phyloP scores from a whole-genome alignment of 2,329 filamentous ascomycete genomes.

The Phialophora macrospora region DNA sequence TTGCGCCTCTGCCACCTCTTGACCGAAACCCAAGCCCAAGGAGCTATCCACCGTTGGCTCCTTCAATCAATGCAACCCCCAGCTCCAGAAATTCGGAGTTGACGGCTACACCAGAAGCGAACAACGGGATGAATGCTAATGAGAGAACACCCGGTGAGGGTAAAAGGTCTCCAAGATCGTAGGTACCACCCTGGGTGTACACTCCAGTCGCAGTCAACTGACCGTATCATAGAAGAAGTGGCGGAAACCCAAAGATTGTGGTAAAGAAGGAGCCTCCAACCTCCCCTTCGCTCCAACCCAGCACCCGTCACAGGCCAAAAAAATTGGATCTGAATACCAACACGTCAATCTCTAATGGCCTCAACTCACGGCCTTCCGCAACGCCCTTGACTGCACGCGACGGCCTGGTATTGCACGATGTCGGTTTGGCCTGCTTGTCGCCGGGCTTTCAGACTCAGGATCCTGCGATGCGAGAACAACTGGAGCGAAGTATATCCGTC shows the following conservation, averaged over 20 bases:
- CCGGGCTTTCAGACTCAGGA: constrained; percentile 96
- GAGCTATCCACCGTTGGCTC: constrained; percentile 50
- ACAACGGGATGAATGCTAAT: constrained; percentile 18
- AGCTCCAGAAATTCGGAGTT: constrained; percentile 31
- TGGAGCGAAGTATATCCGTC: constrained; percentile 91
- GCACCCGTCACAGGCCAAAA: constrained; percentile 74
- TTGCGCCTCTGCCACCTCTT: constrained; percentile 51
- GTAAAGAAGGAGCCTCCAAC: constrained; percentile 92
- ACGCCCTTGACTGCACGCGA: constrained; percentile 76
- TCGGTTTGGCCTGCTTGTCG: constrained; percentile 90
- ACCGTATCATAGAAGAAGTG: constrained; percentile 49
- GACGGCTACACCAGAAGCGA: constrained; percentile 21
- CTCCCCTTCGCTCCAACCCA: constrained; percentile 75
- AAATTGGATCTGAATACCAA: constrained; percentile 74
- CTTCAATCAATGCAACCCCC: constrained; percentile 43
- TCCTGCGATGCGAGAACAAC: constrained; percentile 92
- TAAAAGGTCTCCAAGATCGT: constrained; percentile 61
- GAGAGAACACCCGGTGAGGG: constrained; percentile 50
- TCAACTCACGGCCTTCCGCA: constrained; percentile 63
- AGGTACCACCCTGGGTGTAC: constrained; percentile 41
- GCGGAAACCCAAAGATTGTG: constrained; percentile 74
- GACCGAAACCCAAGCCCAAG: constrained; percentile 54
- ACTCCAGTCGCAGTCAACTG: constrained; percentile 15
- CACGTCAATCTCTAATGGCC: constrained; percentile 48
- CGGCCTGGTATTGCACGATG: constrained; percentile 80